Base-by-base conservation (phyloP, 2,329 filamentous ascomycete species). In the Botrytis paeoniae region DNA sequence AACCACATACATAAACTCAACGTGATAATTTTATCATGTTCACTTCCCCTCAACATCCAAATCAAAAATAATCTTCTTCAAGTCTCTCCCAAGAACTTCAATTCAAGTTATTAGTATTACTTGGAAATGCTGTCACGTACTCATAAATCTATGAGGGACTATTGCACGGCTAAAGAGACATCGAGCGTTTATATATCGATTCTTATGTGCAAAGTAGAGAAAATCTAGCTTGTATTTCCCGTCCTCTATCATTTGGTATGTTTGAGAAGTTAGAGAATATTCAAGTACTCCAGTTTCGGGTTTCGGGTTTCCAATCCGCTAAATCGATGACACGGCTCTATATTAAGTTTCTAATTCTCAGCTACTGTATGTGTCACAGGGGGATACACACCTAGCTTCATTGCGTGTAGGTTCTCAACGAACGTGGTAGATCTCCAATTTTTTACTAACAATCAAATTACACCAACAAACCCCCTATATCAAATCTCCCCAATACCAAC, bases 381-480 rank as follows among this genome's bases (percentile, higher is more conserved):
- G 10, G 6, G 4, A 25, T 1, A 51, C 25, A 5, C 4, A 0
- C 10, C 0, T 14, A 51, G 22, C 22, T 0, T 0, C 10, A 14
- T 51, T 25, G 4, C 22, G 4, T 14, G 4, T 51, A 51, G 45
- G 6, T 35, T 35, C 9, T 14, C 8, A 25, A 25, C 1, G 9
- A 51, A 51, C 14, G 4, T 25, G 10, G 25, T 51, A 4, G 4
- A 14, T 12, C 22, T 51, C 14, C 22, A 51, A 51, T 25, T 1
- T 3, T 4, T 25, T 51, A 12, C 9, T 10, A 48, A 4, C 9
- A 25, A 25, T 4, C 10, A 25, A 5, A 25, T 25, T 1, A 5
- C 1, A 25, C 22, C 14, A 12, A 48, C 41, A 22, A 25, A 25
- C 0, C 4, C 25, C 10, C 22, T 25, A 48, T 9, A 25, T 9